phyloP scores from a whole-genome alignment of 345 rosid genomes.

The Kernera saxatilis region DNA sequence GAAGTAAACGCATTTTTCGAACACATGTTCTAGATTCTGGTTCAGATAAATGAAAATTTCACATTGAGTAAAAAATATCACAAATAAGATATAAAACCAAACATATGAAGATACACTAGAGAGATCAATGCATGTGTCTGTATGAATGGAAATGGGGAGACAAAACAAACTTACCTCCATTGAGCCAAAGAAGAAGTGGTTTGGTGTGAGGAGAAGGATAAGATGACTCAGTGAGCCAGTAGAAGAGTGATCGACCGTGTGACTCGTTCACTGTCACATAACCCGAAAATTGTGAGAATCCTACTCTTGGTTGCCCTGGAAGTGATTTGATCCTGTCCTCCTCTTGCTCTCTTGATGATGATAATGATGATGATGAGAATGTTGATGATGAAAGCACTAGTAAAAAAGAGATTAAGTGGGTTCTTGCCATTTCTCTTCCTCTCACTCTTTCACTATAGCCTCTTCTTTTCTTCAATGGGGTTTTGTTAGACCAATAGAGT shows the following conservation, averaged over 20 bases:
- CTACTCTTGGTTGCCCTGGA: slow-evolving; percentile 78
- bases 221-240: slow-evolving; percentile 79
- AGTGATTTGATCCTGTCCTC: slow-evolving; percentile 67
- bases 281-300: slow-evolving; percentile 77
- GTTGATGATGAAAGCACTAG: slow-evolving; percentile 4
- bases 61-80: background rate
- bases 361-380: slow-evolving; percentile 4
- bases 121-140: background rate
- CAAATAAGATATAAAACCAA: background rate
- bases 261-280: slow-evolving; percentile 62
- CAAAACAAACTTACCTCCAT: slow-evolving; percentile 65
- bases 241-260: slow-evolving; percentile 82
- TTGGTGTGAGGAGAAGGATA: slow-evolving; percentile 40
- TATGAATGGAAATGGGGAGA: background rate
- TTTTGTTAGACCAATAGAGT: slow-evolving; percentile 7
- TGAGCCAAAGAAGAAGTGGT: slow-evolving; percentile 96
- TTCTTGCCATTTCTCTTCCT: slow-evolving; percentile 17
- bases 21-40: too few species aligned
- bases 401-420: slow-evolving; percentile 4
- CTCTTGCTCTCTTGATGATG: slow-evolving; percentile 44
- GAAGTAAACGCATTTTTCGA: too few species aligned
- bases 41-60: background rate
- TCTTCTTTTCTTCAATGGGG: background rate
- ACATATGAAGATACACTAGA: background rate
- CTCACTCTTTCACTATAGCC: background rate